Conservation (phyloP, 2,329 filamentous ascomycete species). For the Ambrosiella cleistominuta region DNA sequence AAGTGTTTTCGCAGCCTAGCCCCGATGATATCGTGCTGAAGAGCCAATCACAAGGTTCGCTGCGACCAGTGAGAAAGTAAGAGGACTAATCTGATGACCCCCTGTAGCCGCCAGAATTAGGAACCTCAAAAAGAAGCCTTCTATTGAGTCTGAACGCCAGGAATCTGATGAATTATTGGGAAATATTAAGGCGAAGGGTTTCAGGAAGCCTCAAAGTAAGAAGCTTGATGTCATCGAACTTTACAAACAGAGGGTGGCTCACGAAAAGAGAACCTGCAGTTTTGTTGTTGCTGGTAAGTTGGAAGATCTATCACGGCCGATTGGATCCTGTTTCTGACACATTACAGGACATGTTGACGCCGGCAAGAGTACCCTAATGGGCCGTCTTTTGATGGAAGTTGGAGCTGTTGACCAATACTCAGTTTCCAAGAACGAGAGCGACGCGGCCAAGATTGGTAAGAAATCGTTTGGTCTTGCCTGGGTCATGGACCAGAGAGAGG, state of each 20-base stretch:
- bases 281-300: conserved; percentile 77
- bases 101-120: background rate
- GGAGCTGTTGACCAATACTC: conserved; percentile 77
- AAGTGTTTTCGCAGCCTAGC: conserved; percentile 68
- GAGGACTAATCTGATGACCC: conserved; percentile 13
- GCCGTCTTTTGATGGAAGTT: conserved; percentile 74
- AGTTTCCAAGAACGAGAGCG: conserved; percentile 70
- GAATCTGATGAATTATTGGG: background rate
- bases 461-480: conserved; percentile 91
- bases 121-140: background rate
- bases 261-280: conserved; percentile 64
- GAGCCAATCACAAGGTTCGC: conserved; percentile 81
- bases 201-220: conserved; percentile 47
- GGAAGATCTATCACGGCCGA: conserved; percentile 10
- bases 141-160: background rate
- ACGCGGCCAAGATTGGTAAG: conserved; percentile 84
- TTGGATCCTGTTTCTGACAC: background rate
- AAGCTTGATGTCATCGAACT: conserved; percentile 73
- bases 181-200: conserved; percentile 14
- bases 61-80: conserved; percentile 15
- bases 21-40: conserved; percentile 78
- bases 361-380: conserved; percentile 96
- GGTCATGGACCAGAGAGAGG: conserved; percentile 83
- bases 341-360: conserved; percentile 77
- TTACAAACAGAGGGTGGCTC: conserved; percentile 44